Conservation (phyloP, 768 basidiomycete species). For the Serendipita sp. region DNA sequence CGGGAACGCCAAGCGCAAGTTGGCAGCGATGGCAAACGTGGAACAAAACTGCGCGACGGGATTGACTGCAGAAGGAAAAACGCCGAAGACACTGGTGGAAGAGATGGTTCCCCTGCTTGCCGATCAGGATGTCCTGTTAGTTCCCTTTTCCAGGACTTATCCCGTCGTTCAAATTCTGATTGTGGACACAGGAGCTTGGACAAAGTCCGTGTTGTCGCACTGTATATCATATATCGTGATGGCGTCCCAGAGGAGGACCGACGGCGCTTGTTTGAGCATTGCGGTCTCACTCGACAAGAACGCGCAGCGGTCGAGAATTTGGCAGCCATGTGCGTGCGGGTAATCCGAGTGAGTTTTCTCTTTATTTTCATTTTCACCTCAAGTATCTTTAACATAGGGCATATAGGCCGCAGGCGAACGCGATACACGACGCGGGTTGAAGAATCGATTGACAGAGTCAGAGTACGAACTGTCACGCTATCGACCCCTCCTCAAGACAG, state of each 20-base stretch:
- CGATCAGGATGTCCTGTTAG: constrained; percentile 67
- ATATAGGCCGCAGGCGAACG: constrained; percentile 55
- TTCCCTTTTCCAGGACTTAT: constrained; percentile 10
- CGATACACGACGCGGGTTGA: constrained; percentile 55
- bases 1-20: constrained; percentile 51
- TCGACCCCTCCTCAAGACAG: constrained; percentile 63
- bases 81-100: constrained; percentile 88
- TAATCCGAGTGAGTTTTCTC: constrained; percentile 49
- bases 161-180: not conserved
- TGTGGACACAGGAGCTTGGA: constrained; percentile 57
- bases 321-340: constrained; percentile 62
- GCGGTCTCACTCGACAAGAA: constrained; percentile 68
- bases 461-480: constrained; percentile 95
- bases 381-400: constrained; percentile 26
- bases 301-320: constrained; percentile 90
- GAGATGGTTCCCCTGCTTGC: constrained; percentile 98
- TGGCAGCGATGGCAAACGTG: constrained; percentile 68
- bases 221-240: constrained; percentile 89
- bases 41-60: constrained; percentile 98
- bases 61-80: constrained; percentile 76
- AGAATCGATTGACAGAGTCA: constrained; percentile 42
- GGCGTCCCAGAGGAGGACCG: constrained; percentile 98
- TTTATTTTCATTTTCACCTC: not conserved
- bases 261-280: constrained; percentile 87
- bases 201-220: constrained; percentile 91